Evolutionary conservation across 2,329 filamentous ascomycete species (phyloP).

Genomic region (Monilinia fructigena): DNA sequence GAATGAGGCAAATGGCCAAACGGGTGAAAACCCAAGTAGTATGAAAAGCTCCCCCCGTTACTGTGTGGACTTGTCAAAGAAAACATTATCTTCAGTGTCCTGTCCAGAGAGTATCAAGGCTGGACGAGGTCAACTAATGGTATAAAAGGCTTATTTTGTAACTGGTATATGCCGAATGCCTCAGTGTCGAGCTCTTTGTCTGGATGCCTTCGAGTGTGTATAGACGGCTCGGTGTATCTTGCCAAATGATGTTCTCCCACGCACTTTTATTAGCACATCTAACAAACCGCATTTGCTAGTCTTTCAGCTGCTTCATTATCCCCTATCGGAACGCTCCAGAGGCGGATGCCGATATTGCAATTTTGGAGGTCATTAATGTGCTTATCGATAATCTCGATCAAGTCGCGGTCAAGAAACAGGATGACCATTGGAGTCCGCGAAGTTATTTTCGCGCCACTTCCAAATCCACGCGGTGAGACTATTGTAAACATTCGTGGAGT

Average conservation of each 20-base stretch:
- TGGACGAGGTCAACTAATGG: too few relatives aligned
- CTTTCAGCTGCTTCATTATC: not conserved
- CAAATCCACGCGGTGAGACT: not conserved
- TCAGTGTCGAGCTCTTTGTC: not conserved
- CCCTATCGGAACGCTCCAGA: slow-evolving; percentile 1
- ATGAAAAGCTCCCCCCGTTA: too few relatives aligned
- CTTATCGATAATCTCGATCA: not conserved
- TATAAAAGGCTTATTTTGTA: too few relatives aligned
- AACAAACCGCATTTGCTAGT: not conserved
- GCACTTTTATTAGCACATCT: not conserved
- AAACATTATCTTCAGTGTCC: too few relatives aligned
- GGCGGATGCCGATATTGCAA: not conserved
- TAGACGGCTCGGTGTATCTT: not conserved
- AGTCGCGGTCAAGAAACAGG: not conserved
- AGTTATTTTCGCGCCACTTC: not conserved
- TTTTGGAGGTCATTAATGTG: not conserved
- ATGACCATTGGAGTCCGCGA: too few relatives aligned
- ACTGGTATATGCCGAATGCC: not conserved
- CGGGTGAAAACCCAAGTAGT: too few relatives aligned
- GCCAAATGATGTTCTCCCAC: not conserved
- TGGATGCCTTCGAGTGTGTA: not conserved
- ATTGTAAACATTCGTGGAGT: not conserved
- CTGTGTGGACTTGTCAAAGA: too few relatives aligned
- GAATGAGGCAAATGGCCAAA: too few relatives aligned
- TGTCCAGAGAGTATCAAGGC: too few relatives aligned